These are phyloP conservation scores for Aspergillus asperescens DNA, from an alignment of 495 filamentous ascomycete genomes.

Conservation along the genomic window DNA sequence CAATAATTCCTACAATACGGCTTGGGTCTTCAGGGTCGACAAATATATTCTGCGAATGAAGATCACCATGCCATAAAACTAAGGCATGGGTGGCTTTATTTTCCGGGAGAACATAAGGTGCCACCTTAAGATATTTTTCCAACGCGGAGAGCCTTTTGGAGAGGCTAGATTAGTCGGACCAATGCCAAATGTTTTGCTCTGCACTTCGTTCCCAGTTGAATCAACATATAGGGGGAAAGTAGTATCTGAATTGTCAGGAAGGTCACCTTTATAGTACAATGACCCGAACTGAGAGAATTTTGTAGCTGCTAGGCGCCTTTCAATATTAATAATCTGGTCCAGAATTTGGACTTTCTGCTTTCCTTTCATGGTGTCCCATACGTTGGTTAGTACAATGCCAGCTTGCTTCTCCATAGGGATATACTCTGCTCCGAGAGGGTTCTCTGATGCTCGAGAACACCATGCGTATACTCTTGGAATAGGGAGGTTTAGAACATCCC, in stretches of 20 bases:
- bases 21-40: conserved; percentile 23
- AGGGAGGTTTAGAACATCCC: conserved; percentile 23
- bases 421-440: conserved; percentile 30
- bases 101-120: conserved; percentile 18
- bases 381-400: conserved; percentile 20
- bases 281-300: conserved; percentile 23
- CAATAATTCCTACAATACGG: conserved; percentile 22
- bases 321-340: conserved; percentile 25
- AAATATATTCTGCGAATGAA: conserved; percentile 26
- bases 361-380: conserved; percentile 24
- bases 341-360: conserved; percentile 23
- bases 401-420: conserved; percentile 31
- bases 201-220: conserved; percentile 16
- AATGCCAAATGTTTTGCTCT: conserved; percentile 19
- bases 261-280: conserved; percentile 26
- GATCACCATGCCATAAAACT: conserved; percentile 25
- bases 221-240: conserved; percentile 15
- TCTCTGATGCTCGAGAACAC: conserved; percentile 24
- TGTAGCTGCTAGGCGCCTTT: conserved; percentile 22
- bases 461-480: conserved; percentile 29
- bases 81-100: conserved; percentile 15
- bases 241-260: conserved; percentile 8
- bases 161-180: conserved; percentile 20
- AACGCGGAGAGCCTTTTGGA: conserved; percentile 23
- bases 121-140: conserved; percentile 21